Conservation (phyloP, 768 basidiomycete genomes). For the Leucogyrophana mollusca region DNA sequence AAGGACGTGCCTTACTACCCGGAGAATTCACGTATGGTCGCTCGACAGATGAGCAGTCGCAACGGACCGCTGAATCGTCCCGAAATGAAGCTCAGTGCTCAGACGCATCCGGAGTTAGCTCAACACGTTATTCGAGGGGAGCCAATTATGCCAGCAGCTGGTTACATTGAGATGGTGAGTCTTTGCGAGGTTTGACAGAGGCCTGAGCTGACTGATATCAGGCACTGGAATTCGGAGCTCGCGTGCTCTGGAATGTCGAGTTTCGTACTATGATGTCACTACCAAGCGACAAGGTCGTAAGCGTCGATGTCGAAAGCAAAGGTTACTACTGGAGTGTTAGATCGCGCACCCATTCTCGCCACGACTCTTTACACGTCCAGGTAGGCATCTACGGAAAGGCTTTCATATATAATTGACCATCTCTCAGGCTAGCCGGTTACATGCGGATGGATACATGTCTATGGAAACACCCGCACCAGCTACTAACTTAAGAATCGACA, state of each 20-base stretch:
- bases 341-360: neutral
- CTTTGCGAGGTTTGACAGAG: neutral
- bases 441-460: slow-evolving; percentile 4
- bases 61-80: slow-evolving; percentile 36
- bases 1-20: slow-evolving; percentile 16
- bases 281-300: slow-evolving; percentile 1
- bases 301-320: neutral
- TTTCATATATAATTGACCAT: neutral
- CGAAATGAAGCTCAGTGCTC: slow-evolving; percentile 32
- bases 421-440: neutral
- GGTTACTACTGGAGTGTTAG: neutral
- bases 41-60: slow-evolving; percentile 9
- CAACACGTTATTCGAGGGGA: slow-evolving; percentile 45
- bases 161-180: slow-evolving; percentile 39
- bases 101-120: slow-evolving; percentile 40
- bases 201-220: neutral
- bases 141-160: slow-evolving; percentile 46
- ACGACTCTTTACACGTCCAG: neutral
- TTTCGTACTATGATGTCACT: slow-evolving; percentile 2
- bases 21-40: slow-evolving; percentile 5
- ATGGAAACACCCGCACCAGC: neutral
- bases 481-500: neutral
- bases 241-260: neutral
- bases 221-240: slow-evolving; percentile 5
- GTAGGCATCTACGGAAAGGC: neutral